Evolutionary conservation across 2,329 filamentous ascomycete species (phyloP).

Genomic region (Elsinoe arachidis): DNA sequence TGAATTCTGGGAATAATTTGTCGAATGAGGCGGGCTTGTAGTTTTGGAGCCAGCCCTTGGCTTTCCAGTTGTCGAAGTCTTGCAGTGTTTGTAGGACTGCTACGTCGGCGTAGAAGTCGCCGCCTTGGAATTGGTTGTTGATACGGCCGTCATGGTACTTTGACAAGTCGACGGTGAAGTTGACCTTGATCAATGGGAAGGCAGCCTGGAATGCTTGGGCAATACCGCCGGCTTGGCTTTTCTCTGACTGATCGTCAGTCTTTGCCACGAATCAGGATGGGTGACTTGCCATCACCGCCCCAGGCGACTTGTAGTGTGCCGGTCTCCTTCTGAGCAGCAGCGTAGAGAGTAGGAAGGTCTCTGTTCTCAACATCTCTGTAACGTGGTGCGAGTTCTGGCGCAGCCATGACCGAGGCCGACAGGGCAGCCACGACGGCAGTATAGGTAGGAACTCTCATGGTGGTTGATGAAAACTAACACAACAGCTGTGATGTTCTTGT

Average conservation of each 20-base stretch:
- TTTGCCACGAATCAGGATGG: not conserved
- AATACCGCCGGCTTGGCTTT: constrained; percentile 30
- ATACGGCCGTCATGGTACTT: constrained; percentile 46
- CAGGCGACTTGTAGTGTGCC: constrained; percentile 41
- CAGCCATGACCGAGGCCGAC: too few relatives aligned
- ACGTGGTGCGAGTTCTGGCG: too few relatives aligned
- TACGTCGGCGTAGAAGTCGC: constrained; percentile 40
- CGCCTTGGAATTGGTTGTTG: constrained; percentile 26
- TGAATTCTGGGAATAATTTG: constrained; percentile 24
- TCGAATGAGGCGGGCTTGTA: constrained; percentile 44
- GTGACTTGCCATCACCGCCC: constrained; percentile 39
- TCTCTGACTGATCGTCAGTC: not conserved
- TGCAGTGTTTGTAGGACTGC: constrained; percentile 44
- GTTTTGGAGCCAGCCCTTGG: constrained; percentile 38
- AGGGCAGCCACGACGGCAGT: too few relatives aligned
- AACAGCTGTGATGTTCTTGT: too few relatives aligned
- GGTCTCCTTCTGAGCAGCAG: constrained; percentile 42
- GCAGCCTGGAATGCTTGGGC: constrained; percentile 38
- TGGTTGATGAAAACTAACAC: too few relatives aligned
- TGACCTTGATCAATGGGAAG: constrained; percentile 45
- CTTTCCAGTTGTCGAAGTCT: constrained; percentile 46
- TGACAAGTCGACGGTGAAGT: constrained; percentile 47
- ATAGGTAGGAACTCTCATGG: too few relatives aligned
- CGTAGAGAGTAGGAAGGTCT: constrained; percentile 34
- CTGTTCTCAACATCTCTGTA: not conserved